These are phyloP conservation scores for Termitomyces sp. DNA, from an alignment of 768 basidiomycete genomes.

Conservation along the genomic window DNA sequence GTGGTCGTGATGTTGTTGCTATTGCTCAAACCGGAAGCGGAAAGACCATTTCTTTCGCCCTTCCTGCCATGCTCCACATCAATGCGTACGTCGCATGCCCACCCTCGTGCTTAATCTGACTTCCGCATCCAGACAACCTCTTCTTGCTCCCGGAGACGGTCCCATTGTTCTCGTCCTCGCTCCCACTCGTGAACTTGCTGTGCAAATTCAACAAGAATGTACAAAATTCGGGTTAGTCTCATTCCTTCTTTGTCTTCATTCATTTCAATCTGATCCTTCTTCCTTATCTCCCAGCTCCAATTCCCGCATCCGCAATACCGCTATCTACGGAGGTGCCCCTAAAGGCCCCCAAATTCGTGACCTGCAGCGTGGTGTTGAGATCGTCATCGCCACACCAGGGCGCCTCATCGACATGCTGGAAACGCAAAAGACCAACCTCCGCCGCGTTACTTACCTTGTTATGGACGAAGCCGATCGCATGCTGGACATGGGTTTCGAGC, in stretches of 20 bases:
- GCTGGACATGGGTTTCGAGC: slow-evolving; percentile 99
- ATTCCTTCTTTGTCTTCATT: not conserved
- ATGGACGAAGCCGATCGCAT: slow-evolving; percentile 99
- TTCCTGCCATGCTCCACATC: slow-evolving; percentile 99
- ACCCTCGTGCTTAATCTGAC: slow-evolving; percentile 15
- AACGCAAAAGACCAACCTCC: slow-evolving; percentile 92
- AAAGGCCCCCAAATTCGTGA: slow-evolving; percentile 99
- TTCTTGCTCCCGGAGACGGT: slow-evolving; percentile 91
- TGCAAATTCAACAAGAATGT: slow-evolving; percentile 98
- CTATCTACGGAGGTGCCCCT: slow-evolving; percentile 97
- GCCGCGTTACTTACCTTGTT: slow-evolving; percentile 94
- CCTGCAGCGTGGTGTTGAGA: slow-evolving; percentile 93
- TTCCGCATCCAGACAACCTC: slow-evolving; percentile 66
- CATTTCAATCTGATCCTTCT: not conserved
- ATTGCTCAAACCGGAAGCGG: slow-evolving; percentile 99
- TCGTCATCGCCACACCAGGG: slow-evolving; percentile 99
- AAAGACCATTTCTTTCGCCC: slow-evolving; percentile 97
- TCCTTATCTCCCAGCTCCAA: slow-evolving; percentile 54
- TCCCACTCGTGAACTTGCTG: slow-evolving; percentile 96
- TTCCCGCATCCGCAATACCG: slow-evolving; percentile 96
- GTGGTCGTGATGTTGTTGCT: slow-evolving; percentile 90
- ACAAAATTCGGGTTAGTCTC: slow-evolving; percentile 87
- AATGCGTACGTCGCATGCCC: slow-evolving; percentile 71
- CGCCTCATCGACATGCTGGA: slow-evolving; percentile 99
- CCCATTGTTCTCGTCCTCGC: slow-evolving; percentile 97